A percentile compares a stretch with the other conserved stretches of the same genome.
phyloP scores from a whole-genome alignment of 2,329 filamentous ascomycete genomes.

The Trichoderma sp. region DNA sequence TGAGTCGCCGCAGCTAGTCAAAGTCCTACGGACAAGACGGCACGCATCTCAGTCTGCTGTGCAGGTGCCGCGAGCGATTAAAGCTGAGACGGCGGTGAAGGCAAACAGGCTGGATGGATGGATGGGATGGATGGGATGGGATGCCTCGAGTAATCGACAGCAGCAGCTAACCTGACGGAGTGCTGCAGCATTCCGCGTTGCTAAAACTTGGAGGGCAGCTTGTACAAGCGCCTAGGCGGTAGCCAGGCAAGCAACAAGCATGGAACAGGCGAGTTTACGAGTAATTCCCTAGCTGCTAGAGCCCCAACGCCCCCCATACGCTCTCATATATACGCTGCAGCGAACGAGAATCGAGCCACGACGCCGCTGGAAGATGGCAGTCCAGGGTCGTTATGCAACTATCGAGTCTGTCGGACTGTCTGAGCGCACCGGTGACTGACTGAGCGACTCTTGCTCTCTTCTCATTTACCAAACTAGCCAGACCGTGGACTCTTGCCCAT shows the following conservation, averaged over 20 bases:
- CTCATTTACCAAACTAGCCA: neutral
- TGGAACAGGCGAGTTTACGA: neutral
- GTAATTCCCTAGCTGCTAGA: neutral
- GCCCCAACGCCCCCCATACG: neutral
- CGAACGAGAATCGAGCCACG: neutral
- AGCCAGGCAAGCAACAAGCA: neutral
- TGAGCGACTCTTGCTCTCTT: neutral
- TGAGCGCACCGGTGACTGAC: neutral
- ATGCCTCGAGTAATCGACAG: neutral
- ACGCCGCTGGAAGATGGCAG: neutral
- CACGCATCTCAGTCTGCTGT: neutral
- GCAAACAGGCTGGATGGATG: neutral
- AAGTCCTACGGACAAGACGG: neutral
- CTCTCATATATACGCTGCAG: neutral
- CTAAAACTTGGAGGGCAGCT: constrained; percentile 11
- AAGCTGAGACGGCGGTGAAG: constrained; percentile 14
- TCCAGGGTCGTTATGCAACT: constrained; percentile 3
- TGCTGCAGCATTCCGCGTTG: constrained; percentile 20
- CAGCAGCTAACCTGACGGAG: constrained; percentile 13
- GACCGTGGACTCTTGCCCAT: neutral
- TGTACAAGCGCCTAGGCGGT: neutral
- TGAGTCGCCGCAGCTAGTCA: neutral
- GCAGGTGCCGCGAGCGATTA: neutral
- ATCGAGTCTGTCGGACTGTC: neutral
- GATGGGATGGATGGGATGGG: neutral